Evolutionary conservation across 805 yeast species (phyloP).

Genomic region (Saturnispora saitoi): DNA sequence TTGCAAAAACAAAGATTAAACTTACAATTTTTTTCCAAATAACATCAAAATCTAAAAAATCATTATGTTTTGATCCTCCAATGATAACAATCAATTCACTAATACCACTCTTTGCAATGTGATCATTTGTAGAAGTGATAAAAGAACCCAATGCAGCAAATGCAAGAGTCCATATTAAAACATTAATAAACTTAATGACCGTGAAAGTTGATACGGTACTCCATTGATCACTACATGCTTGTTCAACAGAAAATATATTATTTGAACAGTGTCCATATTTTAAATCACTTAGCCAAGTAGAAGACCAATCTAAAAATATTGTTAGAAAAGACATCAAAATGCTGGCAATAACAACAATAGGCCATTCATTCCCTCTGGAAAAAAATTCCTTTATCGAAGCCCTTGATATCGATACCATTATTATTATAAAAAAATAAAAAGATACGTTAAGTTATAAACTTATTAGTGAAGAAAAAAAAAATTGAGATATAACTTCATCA

Average conservation of each 20-base stretch:
- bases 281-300: conserved; percentile 44
- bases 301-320: conserved; percentile 38
- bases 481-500: neutral
- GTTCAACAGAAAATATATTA: conserved; percentile 20
- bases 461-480: neutral
- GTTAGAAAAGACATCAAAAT: conserved; percentile 41
- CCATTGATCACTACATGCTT: conserved; percentile 28
- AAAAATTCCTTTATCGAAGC: conserved; percentile 1
- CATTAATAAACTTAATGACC: conserved; percentile 19
- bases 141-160: conserved; percentile 34
- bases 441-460: neutral
- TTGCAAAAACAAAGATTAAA: conserved; percentile 55
- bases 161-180: conserved; percentile 29
- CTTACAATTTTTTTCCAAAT: conserved; percentile 51
- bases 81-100: conserved; percentile 64
- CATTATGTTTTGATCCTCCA: conserved; percentile 51
- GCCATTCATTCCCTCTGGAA: conserved; percentile 32
- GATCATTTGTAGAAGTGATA: conserved; percentile 27
- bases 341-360: conserved; percentile 37
- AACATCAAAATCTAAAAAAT: conserved; percentile 43
- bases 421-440: neutral
- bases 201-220: conserved; percentile 10
- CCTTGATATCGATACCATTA: neutral
- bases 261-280: conserved; percentile 43
- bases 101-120: conserved; percentile 53